Percentiles rank a stretch among this genome's conserved stretches.
These are phyloP conservation scores for Hypoxylon sp. DNA, from an alignment of 2,329 filamentous ascomycete genomes.

Conservation along the genomic window DNA sequence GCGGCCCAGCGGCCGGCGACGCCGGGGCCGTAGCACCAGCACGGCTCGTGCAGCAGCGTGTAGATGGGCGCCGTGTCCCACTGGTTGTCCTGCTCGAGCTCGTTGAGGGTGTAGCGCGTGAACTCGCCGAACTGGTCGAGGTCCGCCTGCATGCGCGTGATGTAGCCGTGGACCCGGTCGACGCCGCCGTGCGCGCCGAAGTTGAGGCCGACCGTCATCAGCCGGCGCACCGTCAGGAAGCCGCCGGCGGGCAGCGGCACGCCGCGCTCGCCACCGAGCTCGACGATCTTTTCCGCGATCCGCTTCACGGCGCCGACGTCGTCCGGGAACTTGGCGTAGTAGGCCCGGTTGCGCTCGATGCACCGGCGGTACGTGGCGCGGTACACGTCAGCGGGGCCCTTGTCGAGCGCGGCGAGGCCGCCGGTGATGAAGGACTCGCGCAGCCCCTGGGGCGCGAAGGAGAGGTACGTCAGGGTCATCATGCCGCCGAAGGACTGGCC, in stretches of 20 bases:
- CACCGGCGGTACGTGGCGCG: slow-evolving; percentile 73
- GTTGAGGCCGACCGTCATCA: slow-evolving; percentile 78
- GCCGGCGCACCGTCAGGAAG: slow-evolving; percentile 72
- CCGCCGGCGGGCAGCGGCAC: slow-evolving; percentile 76
- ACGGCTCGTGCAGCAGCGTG: slow-evolving; percentile 84
- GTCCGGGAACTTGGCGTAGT: slow-evolving; percentile 86
- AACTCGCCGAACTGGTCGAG: slow-evolving; percentile 79
- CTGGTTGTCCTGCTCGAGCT: slow-evolving; percentile 70
- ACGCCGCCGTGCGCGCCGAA: slow-evolving; percentile 84
- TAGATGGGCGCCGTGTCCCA: slow-evolving; percentile 86
- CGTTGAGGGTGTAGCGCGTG: slow-evolving; percentile 72
- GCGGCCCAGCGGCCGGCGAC: slow-evolving; percentile 78
- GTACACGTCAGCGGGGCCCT: slow-evolving; percentile 78
- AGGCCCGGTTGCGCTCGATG: slow-evolving; percentile 74
- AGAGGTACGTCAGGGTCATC: slow-evolving; percentile 83
- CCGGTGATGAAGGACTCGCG: slow-evolving; percentile 86
- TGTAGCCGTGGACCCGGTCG: slow-evolving; percentile 75
- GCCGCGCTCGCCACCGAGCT: slow-evolving; percentile 56
- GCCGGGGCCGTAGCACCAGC: slow-evolving; percentile 77
- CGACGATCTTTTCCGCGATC: slow-evolving; percentile 70
- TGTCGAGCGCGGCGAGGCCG: slow-evolving; percentile 79
- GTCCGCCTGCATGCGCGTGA: slow-evolving; percentile 75
- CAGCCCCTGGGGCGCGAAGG: slow-evolving; percentile 77
- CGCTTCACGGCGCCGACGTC: slow-evolving; percentile 73
- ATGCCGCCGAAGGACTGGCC: slow-evolving; percentile 96